Evolutionary conservation across 2,329 filamentous ascomycete species (phyloP).

Genomic region (Epichloe amarillans): DNA sequence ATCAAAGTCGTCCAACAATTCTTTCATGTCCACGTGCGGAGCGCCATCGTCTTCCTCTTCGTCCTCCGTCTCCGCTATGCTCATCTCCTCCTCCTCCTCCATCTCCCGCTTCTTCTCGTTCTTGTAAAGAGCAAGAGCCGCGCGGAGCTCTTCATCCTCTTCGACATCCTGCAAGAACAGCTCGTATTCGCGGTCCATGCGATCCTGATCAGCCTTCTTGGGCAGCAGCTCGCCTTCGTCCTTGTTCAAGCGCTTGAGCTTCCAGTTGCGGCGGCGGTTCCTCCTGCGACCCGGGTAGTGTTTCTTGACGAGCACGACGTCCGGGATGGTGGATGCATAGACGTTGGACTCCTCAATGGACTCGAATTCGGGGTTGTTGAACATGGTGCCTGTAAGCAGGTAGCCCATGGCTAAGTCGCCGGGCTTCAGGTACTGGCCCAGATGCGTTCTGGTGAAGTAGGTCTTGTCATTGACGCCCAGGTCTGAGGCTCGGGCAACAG

Average conservation of each 20-base stretch:
- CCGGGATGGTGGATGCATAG: conserved; percentile 69
- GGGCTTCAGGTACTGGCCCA: conserved; percentile 71
- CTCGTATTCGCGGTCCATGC: conserved; percentile 88
- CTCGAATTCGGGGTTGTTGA: conserved; percentile 80
- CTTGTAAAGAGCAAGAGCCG: conserved; percentile 80
- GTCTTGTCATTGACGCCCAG: conserved; percentile 75
- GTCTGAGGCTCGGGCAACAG: conserved; percentile 75
- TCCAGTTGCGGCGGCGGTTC: conserved; percentile 73
- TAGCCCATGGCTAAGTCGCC: conserved; percentile 96
- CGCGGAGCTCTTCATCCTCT: conserved; percentile 78
- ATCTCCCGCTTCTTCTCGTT: conserved; percentile 35
- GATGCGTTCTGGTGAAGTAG: conserved; percentile 82
- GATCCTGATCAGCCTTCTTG: conserved; percentile 76
- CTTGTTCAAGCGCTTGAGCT: conserved; percentile 81
- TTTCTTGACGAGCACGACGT: conserved; percentile 95
- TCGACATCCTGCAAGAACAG: conserved; percentile 95
- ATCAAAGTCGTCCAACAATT: conserved; percentile 84
- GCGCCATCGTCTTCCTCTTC: conserved; percentile 47
- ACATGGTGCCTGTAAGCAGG: conserved; percentile 75
- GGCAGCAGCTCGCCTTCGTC: conserved; percentile 81
- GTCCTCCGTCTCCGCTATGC: conserved; percentile 48
- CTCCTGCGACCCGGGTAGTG: conserved; percentile 80
- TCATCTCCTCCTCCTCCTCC: conserved; percentile 54
- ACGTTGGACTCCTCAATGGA: conserved; percentile 65
- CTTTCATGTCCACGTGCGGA: conserved; percentile 63